Conservation (phyloP, 805 yeast genomes). For the Brettanomyces nanus region DNA sequence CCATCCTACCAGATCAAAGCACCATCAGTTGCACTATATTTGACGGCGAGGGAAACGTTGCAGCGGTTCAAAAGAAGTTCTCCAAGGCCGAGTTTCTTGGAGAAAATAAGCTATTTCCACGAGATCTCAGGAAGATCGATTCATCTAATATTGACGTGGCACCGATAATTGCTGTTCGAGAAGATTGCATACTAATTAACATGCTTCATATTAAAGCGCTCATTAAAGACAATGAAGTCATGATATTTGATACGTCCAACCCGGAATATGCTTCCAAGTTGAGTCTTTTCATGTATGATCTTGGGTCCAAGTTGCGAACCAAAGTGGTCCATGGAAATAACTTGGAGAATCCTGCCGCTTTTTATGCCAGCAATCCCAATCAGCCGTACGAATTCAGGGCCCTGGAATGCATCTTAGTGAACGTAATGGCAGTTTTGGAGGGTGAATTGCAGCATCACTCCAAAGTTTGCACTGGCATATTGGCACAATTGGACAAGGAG, state of each 20-base stretch:
- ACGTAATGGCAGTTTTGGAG: slow-evolving; percentile 73
- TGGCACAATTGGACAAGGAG: slow-evolving; percentile 67
- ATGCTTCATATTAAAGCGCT: slow-evolving; percentile 84
- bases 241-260: slow-evolving; percentile 72
- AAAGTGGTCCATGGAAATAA: slow-evolving; percentile 18
- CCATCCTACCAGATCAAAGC: too few species aligned
- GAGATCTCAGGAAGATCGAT: slow-evolving; percentile 84
- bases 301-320: slow-evolving; percentile 60
- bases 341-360: slow-evolving; percentile 4
- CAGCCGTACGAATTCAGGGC: slow-evolving; percentile 76
- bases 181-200: slow-evolving; percentile 70
- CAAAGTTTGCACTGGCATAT: slow-evolving; percentile 49
- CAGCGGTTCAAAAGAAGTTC: slow-evolving; percentile 62
- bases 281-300: slow-evolving; percentile 76
- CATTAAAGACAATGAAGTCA: slow-evolving; percentile 69
- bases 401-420: slow-evolving; percentile 71
- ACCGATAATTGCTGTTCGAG: slow-evolving; percentile 79
- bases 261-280: slow-evolving; percentile 57
- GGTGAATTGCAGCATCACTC: slow-evolving; percentile 60
- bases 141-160: slow-evolving; percentile 68
- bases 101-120: slow-evolving; percentile 68
- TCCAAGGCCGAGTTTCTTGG: slow-evolving; percentile 64
- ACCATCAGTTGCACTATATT: slow-evolving; percentile 90
- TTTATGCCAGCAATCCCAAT: slow-evolving; percentile 15
- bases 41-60: slow-evolving; percentile 59